Evolutionary conservation across 2,329 filamentous ascomycete species (phyloP).

Genomic region (Scleromitrula shiraiana): DNA sequence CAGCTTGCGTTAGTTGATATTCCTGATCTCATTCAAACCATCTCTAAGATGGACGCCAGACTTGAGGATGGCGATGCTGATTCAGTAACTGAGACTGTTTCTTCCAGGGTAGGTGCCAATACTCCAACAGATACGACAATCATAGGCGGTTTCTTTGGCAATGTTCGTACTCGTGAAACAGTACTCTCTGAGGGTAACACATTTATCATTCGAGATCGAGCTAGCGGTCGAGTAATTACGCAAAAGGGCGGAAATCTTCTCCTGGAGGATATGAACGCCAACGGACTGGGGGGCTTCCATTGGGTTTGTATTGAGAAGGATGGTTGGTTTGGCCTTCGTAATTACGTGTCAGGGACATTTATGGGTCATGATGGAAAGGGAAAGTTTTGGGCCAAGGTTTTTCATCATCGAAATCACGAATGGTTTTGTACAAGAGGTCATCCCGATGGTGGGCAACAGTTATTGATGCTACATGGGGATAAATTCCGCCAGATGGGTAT

Average conservation of each 20-base stretch:
- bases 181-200: background rate
- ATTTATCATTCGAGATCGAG: background rate
- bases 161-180: background rate
- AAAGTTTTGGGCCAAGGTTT: background rate
- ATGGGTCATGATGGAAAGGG: background rate
- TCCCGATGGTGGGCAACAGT: background rate
- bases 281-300: background rate
- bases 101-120: background rate
- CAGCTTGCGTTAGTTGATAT: slow-evolving; percentile 7
- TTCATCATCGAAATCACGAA: background rate
- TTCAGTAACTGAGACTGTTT: background rate
- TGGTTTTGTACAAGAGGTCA: slow-evolving; percentile 1
- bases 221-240: background rate
- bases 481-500: slow-evolving; percentile 3
- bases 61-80: background rate
- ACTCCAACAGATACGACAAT: background rate
- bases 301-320: slow-evolving; percentile 3
- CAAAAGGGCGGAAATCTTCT: background rate
- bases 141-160: background rate
- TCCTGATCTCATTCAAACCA: slow-evolving; percentile 1
- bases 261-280: background rate
- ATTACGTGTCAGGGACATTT: slow-evolving; percentile 1
- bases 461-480: slow-evolving; percentile 1
- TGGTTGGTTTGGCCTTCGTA: slow-evolving; percentile 6
- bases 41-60: background rate